A percentile compares a stretch with the other conserved stretches of the same genome.
Evolutionary conservation across 192 early-diverging fungal genomes (phyloP).

Genomic region (Gonapodya prolifera): DNA sequence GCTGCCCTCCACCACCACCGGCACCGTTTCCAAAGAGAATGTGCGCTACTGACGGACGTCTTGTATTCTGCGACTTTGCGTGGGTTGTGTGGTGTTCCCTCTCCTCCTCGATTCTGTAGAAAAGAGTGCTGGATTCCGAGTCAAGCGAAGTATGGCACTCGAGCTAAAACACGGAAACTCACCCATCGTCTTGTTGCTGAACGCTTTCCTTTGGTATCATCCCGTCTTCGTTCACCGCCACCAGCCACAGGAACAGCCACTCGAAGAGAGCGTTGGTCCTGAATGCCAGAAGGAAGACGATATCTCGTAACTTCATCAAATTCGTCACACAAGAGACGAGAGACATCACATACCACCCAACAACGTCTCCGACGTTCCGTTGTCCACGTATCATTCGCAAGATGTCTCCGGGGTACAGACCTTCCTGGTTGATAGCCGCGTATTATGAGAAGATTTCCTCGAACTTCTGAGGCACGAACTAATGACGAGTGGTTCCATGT

Average conservation of each 20-base stretch:
- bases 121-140: neutral
- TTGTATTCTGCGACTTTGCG: too few relatives aligned
- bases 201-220: neutral
- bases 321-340: neutral
- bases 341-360: slow-evolving; percentile 16
- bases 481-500: slow-evolving; percentile 9
- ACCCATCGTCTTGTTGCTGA: neutral
- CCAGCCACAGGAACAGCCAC: neutral
- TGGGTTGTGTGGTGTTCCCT: too few relatives aligned
- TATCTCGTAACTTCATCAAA: neutral
- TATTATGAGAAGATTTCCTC: slow-evolving; percentile 34
- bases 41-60: too few relatives aligned
- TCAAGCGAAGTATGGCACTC: neutral
- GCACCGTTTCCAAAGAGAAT: too few relatives aligned
- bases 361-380: slow-evolving; percentile 15
- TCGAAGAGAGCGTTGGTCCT: too few relatives aligned
- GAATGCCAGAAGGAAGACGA: neutral
- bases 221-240: neutral
- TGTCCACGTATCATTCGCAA: slow-evolving; percentile 11
- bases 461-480: slow-evolving; percentile 35
- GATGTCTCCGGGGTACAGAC: slow-evolving; percentile 15
- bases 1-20: too few relatives aligned
- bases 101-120: neutral
- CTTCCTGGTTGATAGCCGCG: slow-evolving; percentile 17
- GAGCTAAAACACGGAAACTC: neutral